Percentiles rank a stretch among this genome's conserved stretches.
Conservation (phyloP, 495 filamentous ascomycete species). For the Neurospora sp. region DNA sequence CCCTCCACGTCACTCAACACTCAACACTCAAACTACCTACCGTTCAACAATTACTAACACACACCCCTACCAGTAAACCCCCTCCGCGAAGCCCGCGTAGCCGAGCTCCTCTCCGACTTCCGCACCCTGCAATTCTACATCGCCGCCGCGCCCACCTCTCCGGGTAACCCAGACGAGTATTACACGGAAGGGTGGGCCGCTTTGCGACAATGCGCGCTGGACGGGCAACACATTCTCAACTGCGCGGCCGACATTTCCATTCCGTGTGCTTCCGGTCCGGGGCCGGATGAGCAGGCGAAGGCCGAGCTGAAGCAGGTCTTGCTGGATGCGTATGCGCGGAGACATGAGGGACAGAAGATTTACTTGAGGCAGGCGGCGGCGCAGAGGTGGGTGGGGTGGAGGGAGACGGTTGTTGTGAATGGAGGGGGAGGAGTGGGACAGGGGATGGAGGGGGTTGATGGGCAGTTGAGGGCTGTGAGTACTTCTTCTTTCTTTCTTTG, state of each 20-base stretch:
- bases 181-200: slow-evolving; percentile 70
- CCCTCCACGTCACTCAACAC: not conserved
- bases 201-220: slow-evolving; percentile 61
- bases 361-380: slow-evolving; percentile 71
- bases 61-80: slow-evolving; percentile 57
- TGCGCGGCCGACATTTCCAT: slow-evolving; percentile 54
- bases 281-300: slow-evolving; percentile 59
- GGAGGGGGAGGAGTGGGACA: slow-evolving; percentile 44
- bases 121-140: slow-evolving; percentile 74
- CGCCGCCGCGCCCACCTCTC: slow-evolving; percentile 52
- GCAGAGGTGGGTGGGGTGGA: slow-evolving; percentile 68
- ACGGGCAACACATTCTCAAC: slow-evolving; percentile 65
- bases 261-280: slow-evolving; percentile 38
- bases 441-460: slow-evolving; percentile 33
- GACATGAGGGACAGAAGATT: slow-evolving; percentile 79
- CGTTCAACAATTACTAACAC: slow-evolving; percentile 15
- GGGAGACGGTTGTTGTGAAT: slow-evolving; percentile 55
- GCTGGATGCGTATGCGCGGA: slow-evolving; percentile 64
- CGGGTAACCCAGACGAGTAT: slow-evolving; percentile 53
- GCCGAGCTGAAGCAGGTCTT: slow-evolving; percentile 70
- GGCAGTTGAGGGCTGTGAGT: slow-evolving; percentile 51
- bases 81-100: slow-evolving; percentile 67
- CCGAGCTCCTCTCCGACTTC: slow-evolving; percentile 79
- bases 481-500: not conserved
- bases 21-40: too few relatives aligned